Conservation (phyloP, 106 monocot species). For the Dendrobium nobile region DNA sequence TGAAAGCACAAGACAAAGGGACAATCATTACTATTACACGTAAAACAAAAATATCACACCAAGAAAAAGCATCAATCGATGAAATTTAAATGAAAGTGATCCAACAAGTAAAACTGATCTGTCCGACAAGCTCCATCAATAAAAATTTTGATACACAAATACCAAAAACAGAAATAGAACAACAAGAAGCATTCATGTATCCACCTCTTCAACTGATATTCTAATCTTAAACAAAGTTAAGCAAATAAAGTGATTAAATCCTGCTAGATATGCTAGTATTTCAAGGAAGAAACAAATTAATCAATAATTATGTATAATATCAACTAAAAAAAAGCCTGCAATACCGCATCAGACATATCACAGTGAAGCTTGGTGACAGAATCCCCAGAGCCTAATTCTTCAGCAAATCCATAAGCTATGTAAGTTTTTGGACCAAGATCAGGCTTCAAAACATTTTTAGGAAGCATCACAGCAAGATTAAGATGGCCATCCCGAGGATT, state of each 20-base stretch:
- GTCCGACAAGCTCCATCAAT: neutral
- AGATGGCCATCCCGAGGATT: slow-evolving; percentile 67
- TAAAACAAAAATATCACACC: neutral
- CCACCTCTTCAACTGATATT: neutral
- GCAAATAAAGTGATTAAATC: neutral
- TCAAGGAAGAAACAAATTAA: neutral
- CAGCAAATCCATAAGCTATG: slow-evolving; percentile 80
- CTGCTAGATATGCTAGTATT: neutral
- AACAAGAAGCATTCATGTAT: neutral
- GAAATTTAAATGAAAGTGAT: neutral
- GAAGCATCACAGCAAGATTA: slow-evolving; percentile 77
- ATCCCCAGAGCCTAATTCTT: slow-evolving; percentile 87
- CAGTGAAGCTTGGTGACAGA: slow-evolving; percentile 98
- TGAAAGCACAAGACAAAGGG: neutral
- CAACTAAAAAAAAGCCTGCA: neutral
- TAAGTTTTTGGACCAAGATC: slow-evolving; percentile 93
- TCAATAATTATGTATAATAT: neutral
- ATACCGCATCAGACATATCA: slow-evolving; percentile 97
- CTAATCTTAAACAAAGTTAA: neutral
- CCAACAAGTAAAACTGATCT: neutral
- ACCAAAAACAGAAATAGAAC: neutral
- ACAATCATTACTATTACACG: neutral
- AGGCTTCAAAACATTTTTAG: slow-evolving; percentile 57
- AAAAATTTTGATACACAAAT: neutral
- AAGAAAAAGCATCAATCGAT: neutral